phyloP scores from a whole-genome alignment of 1,284 basidiomycete genomes.

The Apiotrichum sp. region DNA sequence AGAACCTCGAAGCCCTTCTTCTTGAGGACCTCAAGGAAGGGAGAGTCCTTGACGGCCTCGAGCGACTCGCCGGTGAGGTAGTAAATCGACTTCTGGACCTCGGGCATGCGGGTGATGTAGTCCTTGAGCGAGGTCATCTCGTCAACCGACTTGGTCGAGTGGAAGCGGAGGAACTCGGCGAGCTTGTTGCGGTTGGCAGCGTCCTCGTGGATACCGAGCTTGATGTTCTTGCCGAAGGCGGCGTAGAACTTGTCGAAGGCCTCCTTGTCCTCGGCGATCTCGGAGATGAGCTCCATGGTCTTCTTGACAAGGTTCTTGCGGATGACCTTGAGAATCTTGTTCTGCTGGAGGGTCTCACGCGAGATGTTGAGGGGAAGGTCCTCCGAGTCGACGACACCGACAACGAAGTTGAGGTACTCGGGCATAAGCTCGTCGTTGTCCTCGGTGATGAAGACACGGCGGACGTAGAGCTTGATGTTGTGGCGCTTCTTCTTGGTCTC shows the following conservation, averaged over 20 bases:
- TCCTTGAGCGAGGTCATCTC: constrained; percentile 95
- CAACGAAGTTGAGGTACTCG: constrained; percentile 99
- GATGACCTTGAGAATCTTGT: constrained; percentile 92
- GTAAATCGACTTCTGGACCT: constrained; percentile 98
- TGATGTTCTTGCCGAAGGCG: constrained; percentile 93
- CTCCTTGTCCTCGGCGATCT: constrained; percentile 99
- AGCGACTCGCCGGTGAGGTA: constrained; percentile 99
- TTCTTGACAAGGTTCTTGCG: constrained; percentile 96
- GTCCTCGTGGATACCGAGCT: constrained; percentile 99
- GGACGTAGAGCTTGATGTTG: constrained; percentile 99
- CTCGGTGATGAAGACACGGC: constrained; percentile 99
- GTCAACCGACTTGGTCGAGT: constrained; percentile 89
- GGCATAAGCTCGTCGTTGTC: constrained; percentile 99
- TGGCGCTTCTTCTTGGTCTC: constrained; percentile 99
- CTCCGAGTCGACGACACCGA: constrained; percentile 99
- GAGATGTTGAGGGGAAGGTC: constrained; percentile 99
- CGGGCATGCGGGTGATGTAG: constrained; percentile 99
- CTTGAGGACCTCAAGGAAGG: constrained; percentile 99
- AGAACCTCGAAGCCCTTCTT: constrained; percentile 99
- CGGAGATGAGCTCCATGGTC: constrained; percentile 87
- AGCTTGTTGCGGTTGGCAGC: constrained; percentile 98
- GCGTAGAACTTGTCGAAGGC: constrained; percentile 95
- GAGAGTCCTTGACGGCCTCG: constrained; percentile 83
- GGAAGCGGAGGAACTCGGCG: constrained; percentile 98
- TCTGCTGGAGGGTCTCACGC: constrained; percentile 99